Percentiles rank a stretch among this genome's conserved stretches.
Evolutionary conservation across 2,329 filamentous ascomycete species (phyloP).

Genomic region (Fusarium penzigii): DNA sequence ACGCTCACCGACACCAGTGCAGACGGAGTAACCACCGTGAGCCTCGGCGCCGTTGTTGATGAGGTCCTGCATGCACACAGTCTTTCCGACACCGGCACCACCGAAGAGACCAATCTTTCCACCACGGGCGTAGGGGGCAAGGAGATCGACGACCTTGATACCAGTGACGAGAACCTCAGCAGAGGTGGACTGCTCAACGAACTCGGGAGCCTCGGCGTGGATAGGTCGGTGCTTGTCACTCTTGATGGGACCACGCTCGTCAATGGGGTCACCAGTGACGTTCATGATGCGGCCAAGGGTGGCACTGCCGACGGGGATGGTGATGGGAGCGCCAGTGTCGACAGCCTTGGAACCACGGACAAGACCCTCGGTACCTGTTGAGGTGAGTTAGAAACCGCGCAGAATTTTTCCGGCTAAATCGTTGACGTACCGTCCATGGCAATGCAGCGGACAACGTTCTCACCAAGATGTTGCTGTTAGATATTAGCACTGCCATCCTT

Average conservation of each 20-base stretch:
- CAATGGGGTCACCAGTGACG: slow-evolving; percentile 99
- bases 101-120: slow-evolving; percentile 99
- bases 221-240: slow-evolving; percentile 83
- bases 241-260: slow-evolving; percentile 99
- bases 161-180: slow-evolving; percentile 97
- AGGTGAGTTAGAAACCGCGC: slow-evolving; percentile 14
- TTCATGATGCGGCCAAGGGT: slow-evolving; percentile 99
- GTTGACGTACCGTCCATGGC: slow-evolving; percentile 91
- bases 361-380: slow-evolving; percentile 95
- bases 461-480: slow-evolving; percentile 93
- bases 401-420: slow-evolving; percentile 21
- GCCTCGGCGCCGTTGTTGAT: slow-evolving; percentile 99
- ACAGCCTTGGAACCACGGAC: slow-evolving; percentile 82
- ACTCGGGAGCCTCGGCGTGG: slow-evolving; percentile 89
- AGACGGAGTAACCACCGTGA: slow-evolving; percentile 99
- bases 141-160: slow-evolving; percentile 99
- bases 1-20: slow-evolving; percentile 99
- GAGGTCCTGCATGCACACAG: slow-evolving; percentile 99
- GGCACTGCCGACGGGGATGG: slow-evolving; percentile 88
- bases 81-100: slow-evolving; percentile 99
- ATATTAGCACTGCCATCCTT: slow-evolving; percentile 38
- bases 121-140: slow-evolving; percentile 99
- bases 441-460: slow-evolving; percentile 99
- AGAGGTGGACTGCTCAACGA: slow-evolving; percentile 92
- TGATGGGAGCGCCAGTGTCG: slow-evolving; percentile 95